These are phyloP conservation scores for Candida patagonica DNA, from an alignment of 805 yeast genomes.

Conservation along the genomic window DNA sequence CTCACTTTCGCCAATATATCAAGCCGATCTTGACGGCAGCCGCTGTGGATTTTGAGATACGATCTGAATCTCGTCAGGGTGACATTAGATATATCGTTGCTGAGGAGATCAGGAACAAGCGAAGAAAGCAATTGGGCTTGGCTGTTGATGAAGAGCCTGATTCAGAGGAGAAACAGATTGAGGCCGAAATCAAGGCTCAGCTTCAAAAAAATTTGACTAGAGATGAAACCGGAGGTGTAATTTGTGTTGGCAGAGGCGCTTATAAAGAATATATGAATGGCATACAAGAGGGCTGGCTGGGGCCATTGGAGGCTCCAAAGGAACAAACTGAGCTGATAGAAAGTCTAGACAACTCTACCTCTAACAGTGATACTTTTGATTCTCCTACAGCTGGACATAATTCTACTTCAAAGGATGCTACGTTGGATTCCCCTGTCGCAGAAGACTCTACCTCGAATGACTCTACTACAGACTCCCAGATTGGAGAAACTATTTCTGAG, in stretches of 20 bases:
- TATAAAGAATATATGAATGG: constrained; percentile 88
- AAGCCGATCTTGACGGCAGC: constrained; percentile 81
- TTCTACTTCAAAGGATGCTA: constrained; percentile 8
- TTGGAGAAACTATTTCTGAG: constrained; percentile 12
- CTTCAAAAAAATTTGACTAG: constrained; percentile 28
- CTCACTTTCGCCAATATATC: constrained; percentile 64
- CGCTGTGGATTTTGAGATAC: constrained; percentile 74
- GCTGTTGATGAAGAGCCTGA: constrained; percentile 15
- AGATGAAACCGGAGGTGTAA: constrained; percentile 65
- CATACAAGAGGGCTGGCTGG: constrained; percentile 87
- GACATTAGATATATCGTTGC: constrained; percentile 77
- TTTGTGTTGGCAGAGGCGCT: constrained; percentile 93
- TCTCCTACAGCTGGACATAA: constrained; percentile 7
- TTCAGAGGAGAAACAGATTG: neutral
- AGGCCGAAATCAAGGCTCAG: constrained; percentile 25
- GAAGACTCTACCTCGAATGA: constrained; percentile 2
- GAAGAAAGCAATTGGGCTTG: constrained; percentile 35
- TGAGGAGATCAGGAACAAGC: constrained; percentile 61
- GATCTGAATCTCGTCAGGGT: constrained; percentile 78
- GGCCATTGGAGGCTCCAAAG: constrained; percentile 62
- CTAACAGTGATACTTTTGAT: neutral
- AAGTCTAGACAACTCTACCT: neutral
- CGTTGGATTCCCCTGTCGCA: constrained; percentile 4
- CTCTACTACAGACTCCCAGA: constrained; percentile 1
- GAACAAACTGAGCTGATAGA: constrained; percentile 15